A percentile compares a stretch with the other conserved stretches of the same genome.
Evolutionary conservation across 23 red algal species (phyloP).

Genomic region (Gracilariopsis chorda): DNA sequence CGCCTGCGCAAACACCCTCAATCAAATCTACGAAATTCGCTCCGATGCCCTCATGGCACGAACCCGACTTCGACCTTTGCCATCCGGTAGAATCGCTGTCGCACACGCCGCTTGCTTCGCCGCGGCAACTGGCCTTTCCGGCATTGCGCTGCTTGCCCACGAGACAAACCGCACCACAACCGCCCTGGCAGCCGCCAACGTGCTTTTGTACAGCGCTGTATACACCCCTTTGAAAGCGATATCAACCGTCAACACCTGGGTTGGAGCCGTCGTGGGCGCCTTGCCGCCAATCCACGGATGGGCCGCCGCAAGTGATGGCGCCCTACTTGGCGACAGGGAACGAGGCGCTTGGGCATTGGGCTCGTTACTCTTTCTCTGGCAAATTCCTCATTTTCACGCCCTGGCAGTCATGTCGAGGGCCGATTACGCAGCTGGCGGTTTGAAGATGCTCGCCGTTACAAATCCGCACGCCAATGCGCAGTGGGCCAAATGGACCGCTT

Average conservation of each 20-base stretch:
- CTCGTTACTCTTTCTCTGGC: slow-evolving; percentile 83
- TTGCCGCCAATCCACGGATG: slow-evolving; percentile 93
- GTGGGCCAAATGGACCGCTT: slow-evolving; percentile 43
- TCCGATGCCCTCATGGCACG: slow-evolving; percentile 84
- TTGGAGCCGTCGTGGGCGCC: slow-evolving; percentile 95
- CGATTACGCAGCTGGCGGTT: slow-evolving; percentile 80
- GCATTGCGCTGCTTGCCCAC: slow-evolving; percentile 35
- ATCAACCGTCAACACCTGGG: slow-evolving; percentile 80
- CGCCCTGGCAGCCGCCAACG: slow-evolving; percentile 74
- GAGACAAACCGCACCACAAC: slow-evolving; percentile 59
- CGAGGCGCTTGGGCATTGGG: slow-evolving; percentile 68
- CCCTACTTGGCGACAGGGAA: slow-evolving; percentile 28
- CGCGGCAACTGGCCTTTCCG: slow-evolving; percentile 37
- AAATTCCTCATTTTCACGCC: slow-evolving; percentile 99
- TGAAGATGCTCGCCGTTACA: slow-evolving; percentile 79
- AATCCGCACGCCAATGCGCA: slow-evolving; percentile 69
- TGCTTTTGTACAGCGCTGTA: slow-evolving; percentile 84
- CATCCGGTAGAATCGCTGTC: slow-evolving; percentile 56
- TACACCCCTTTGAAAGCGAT: slow-evolving; percentile 93
- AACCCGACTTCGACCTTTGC: slow-evolving; percentile 84
- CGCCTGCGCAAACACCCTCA: slow-evolving; percentile 87
- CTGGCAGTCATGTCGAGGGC: slow-evolving; percentile 66
- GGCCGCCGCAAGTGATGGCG: slow-evolving; percentile 68
- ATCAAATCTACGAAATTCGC: slow-evolving; percentile 88
- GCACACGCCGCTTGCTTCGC: slow-evolving; percentile 71